A percentile compares a stretch with the other conserved stretches of the same genome.
These are phyloP conservation scores for Xylariaceae sp. DNA, from an alignment of 2,329 filamentous ascomycete species.

Conservation along the genomic window DNA sequence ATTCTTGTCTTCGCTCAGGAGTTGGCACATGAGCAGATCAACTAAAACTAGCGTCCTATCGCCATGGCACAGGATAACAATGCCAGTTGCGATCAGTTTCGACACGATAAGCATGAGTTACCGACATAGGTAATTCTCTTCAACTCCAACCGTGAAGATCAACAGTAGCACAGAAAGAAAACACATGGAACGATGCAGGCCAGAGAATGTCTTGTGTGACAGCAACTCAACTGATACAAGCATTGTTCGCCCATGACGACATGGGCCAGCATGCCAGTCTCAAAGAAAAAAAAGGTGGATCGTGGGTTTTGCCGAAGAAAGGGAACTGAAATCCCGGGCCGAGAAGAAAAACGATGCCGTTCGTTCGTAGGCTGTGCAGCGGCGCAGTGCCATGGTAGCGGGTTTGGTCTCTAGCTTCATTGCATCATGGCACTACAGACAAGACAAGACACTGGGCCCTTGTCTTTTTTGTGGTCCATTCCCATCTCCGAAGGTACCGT, in stretches of 20 bases:
- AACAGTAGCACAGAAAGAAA: neutral
- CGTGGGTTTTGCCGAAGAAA: neutral
- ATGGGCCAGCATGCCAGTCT: neutral
- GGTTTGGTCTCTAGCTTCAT: constrained; percentile 4
- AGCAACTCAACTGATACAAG: neutral
- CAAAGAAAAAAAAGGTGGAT: neutral
- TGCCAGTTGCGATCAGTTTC: neutral
- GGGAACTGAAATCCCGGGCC: neutral
- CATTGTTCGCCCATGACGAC: neutral
- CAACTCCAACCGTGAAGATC: neutral
- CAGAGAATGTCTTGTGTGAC: neutral
- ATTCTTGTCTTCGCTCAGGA: neutral
- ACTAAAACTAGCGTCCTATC: constrained; percentile 13
- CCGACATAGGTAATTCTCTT: no score
- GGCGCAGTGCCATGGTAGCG: neutral
- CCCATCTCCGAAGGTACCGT: neutral
- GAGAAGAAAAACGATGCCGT: neutral
- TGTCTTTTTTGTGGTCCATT: neutral
- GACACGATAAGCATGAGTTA: neutral
- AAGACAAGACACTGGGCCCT: neutral
- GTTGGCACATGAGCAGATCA: neutral
- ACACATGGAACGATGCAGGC: neutral
- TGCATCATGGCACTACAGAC: constrained; percentile 8
- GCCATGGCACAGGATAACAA: constrained; percentile 8
- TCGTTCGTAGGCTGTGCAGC: neutral